Percentiles rank a stretch among this genome's conserved stretches.
phyloP scores from a whole-genome alignment of 495 filamentous ascomycete genomes.

The Poronia punctata region DNA sequence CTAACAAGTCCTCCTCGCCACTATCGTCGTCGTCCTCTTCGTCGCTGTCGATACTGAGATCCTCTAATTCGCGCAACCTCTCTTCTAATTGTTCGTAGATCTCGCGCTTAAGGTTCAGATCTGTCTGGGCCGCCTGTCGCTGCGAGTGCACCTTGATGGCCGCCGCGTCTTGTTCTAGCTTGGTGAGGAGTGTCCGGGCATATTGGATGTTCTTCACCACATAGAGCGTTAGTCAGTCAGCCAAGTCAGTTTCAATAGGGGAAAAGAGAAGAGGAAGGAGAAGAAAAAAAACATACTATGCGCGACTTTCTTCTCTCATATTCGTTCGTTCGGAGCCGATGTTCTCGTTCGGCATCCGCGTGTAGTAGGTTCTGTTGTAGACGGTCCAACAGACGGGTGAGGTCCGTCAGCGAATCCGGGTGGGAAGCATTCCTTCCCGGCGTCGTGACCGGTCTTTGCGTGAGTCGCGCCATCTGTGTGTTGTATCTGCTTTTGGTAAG shows the following conservation, averaged over 20 bases:
- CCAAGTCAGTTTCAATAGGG: background rate
- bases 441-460: slow-evolving; percentile 19
- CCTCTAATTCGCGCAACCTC: slow-evolving; percentile 53
- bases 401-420: slow-evolving; percentile 41
- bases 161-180: slow-evolving; percentile 66
- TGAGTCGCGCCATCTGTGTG: slow-evolving; percentile 21
- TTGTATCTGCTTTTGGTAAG: too few species aligned
- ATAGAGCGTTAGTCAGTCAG: background rate
- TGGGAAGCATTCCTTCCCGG: slow-evolving; percentile 16
- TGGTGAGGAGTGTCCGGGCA: slow-evolving; percentile 66
- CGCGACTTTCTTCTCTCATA: slow-evolving; percentile 63
- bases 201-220: slow-evolving; percentile 65
- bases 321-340: slow-evolving; percentile 52
- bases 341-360: slow-evolving; percentile 52
- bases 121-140: slow-evolving; percentile 59
- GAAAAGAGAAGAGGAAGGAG: background rate
- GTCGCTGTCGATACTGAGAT: slow-evolving; percentile 39
- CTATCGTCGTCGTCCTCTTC: slow-evolving; percentile 39
- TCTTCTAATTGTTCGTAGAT: slow-evolving; percentile 53
- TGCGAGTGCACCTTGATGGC: slow-evolving; percentile 56
- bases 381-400: slow-evolving; percentile 65
- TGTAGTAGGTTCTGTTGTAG: slow-evolving; percentile 67
- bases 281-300: slow-evolving; percentile 36
- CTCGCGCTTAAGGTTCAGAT: slow-evolving; percentile 58
- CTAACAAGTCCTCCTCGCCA: slow-evolving; percentile 47